phyloP scores from a whole-genome alignment of 345 rosid species.

The Ceriops decandra region DNA sequence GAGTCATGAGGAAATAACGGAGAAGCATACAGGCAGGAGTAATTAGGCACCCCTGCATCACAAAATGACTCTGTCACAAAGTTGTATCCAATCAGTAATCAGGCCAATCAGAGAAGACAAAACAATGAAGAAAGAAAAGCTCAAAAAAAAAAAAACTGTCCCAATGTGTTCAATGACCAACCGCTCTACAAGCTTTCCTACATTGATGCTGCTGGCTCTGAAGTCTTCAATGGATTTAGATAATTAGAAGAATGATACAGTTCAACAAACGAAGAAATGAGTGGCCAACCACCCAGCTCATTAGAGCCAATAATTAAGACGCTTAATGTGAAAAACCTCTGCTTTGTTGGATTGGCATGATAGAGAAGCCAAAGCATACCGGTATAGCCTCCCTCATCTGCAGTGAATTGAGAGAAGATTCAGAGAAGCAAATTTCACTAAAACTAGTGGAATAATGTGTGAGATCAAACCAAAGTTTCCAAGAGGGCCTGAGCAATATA shows the following conservation, averaged over 20 bases:
- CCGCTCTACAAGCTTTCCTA: conserved; percentile 64
- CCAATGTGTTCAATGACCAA: conserved; percentile 58
- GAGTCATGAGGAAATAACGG: conserved; percentile 34
- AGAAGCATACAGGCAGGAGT: conserved; percentile 81
- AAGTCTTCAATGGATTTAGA: conserved; percentile 37
- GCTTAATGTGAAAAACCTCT: conserved; percentile 64
- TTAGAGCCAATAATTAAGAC: background rate
- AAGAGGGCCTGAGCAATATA: background rate
- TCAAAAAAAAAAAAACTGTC: no score
- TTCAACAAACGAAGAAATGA: background rate
- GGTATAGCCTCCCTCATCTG: conserved; percentile 83
- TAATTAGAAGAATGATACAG: conserved; percentile 13
- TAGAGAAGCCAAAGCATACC: conserved; percentile 67
- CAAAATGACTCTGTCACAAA: conserved; percentile 18
- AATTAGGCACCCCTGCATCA: conserved; percentile 71
- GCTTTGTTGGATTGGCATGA: conserved; percentile 73
- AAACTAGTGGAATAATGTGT: background rate
- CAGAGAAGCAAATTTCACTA: background rate
- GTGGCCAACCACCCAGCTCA: background rate
- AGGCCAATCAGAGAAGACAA: background rate
- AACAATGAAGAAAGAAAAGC: conserved; percentile 1
- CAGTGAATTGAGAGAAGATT: conserved; percentile 25
- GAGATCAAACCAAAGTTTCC: background rate
- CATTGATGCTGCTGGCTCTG: conserved; percentile 40
- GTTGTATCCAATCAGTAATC: background rate